Evolutionary conservation across 495 filamentous ascomycete species (phyloP).

Genomic region (Elasticomyces elasticus): DNA sequence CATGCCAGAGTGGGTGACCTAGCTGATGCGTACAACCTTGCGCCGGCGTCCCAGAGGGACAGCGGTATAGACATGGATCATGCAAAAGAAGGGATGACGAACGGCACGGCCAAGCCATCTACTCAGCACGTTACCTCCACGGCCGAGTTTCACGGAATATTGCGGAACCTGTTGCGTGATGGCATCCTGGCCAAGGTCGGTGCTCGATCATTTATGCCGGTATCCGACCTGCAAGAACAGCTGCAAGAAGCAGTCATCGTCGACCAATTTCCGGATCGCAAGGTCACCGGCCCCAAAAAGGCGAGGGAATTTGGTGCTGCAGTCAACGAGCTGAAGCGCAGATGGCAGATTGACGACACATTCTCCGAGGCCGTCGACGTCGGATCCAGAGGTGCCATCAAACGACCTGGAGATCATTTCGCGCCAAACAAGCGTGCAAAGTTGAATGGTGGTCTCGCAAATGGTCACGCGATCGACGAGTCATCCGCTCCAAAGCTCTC

Average conservation of each 20-base stretch:
- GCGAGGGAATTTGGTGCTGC: slow-evolving; percentile 29
- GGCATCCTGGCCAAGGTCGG: slow-evolving; percentile 42
- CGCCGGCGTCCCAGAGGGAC: slow-evolving; percentile 9
- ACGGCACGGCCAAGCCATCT: slow-evolving; percentile 6
- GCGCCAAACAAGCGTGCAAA: slow-evolving; percentile 16
- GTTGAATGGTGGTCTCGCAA: slow-evolving; percentile 14
- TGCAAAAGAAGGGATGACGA: slow-evolving; percentile 25
- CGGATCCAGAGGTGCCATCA: slow-evolving; percentile 13
- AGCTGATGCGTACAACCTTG: slow-evolving; percentile 10
- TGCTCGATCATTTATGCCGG: slow-evolving; percentile 43
- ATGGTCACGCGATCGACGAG: slow-evolving; percentile 14
- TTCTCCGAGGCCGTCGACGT: slow-evolving; percentile 32
- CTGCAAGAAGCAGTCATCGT: slow-evolving; percentile 37
- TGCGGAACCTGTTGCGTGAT: slow-evolving; percentile 39
- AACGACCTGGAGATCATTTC: slow-evolving; percentile 2
- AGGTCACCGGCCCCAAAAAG: slow-evolving; percentile 27
- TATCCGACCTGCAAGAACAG: slow-evolving; percentile 41
- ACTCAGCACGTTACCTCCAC: neutral
- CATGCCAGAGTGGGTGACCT: slow-evolving; percentile 53
- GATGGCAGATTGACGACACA: slow-evolving; percentile 43
- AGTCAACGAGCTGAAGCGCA: slow-evolving; percentile 49
- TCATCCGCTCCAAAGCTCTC: slow-evolving; percentile 12
- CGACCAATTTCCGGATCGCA: slow-evolving; percentile 25
- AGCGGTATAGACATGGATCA: slow-evolving; percentile 15
- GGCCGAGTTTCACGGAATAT: slow-evolving; percentile 33